A percentile compares a stretch with the other conserved stretches of the same genome.
Evolutionary conservation across 257 asterid species (phyloP).

Genomic region (Henckelia pumila): DNA sequence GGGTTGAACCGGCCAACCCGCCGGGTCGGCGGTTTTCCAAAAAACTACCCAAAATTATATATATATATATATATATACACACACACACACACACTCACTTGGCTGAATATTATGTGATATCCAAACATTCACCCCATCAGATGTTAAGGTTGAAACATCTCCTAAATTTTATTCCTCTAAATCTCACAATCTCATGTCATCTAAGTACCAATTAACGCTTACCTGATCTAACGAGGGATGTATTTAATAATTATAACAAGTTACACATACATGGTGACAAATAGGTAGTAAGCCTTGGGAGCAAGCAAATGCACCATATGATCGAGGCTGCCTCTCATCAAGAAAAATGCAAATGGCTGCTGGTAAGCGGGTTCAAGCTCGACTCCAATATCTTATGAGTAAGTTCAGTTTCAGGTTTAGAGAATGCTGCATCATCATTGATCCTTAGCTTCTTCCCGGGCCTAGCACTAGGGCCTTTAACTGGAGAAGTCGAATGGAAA

Average conservation of each 20-base stretch:
- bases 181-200: conserved; percentile 27
- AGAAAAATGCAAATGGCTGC: conserved; percentile 48
- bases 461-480: conserved; percentile 51
- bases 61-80: too few relatives aligned
- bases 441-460: conserved; percentile 53
- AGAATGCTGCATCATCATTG: conserved; percentile 11
- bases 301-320: conserved; percentile 20
- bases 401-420: conserved; percentile 41
- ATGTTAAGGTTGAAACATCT: conserved; percentile 17
- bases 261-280: conserved; percentile 30
- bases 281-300: conserved; percentile 15
- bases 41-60: too few relatives aligned
- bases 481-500: conserved; percentile 39
- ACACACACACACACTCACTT: too few relatives aligned
- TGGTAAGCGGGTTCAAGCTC: conserved; percentile 45
- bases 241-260: conserved; percentile 27
- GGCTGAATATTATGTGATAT: conserved; percentile 15
- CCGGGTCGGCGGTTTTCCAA: too few relatives aligned
- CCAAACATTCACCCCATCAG: conserved; percentile 20
- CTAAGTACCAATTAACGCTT: conserved; percentile 20
- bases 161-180: conserved; percentile 23
- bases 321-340: conserved; percentile 42
- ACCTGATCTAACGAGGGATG: conserved; percentile 21
- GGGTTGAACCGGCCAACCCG: too few relatives aligned
- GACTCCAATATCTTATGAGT: conserved; percentile 56